Evolutionary conservation across 495 filamentous ascomycete genomes (phyloP).

Genomic region (Sporormia fimetaria): DNA sequence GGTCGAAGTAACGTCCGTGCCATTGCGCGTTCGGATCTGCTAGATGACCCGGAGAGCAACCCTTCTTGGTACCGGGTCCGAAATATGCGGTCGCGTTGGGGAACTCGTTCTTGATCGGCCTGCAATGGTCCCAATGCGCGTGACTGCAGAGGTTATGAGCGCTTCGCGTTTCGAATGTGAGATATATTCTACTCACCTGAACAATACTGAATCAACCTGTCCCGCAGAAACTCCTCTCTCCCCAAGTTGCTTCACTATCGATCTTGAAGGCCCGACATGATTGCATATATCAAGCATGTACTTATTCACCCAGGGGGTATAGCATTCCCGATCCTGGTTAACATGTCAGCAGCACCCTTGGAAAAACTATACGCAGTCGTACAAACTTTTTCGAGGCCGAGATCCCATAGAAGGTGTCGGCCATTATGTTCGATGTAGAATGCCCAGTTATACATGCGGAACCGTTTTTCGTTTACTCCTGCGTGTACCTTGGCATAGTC

Average conservation of each 20-base stretch:
- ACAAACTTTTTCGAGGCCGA: slow-evolving; percentile 18
- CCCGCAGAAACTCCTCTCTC: slow-evolving; percentile 8
- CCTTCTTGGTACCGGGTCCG: slow-evolving; percentile 16
- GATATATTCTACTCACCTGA: slow-evolving; percentile 9
- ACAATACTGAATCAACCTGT: slow-evolving; percentile 19
- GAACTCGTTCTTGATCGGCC: slow-evolving; percentile 19
- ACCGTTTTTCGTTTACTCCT: slow-evolving; percentile 8
- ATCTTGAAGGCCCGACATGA: slow-evolving; percentile 19
- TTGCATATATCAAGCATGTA: slow-evolving; percentile 14
- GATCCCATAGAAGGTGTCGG: slow-evolving; percentile 21
- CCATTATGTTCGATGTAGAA: slow-evolving; percentile 20
- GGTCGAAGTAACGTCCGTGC: slow-evolving; percentile 23
- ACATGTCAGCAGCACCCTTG: not conserved
- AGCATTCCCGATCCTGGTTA: slow-evolving; percentile 17
- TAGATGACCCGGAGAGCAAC: slow-evolving; percentile 19
- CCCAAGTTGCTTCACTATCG: slow-evolving; percentile 11
- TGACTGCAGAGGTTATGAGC: slow-evolving; percentile 10
- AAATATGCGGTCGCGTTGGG: slow-evolving; percentile 21
- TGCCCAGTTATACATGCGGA: slow-evolving; percentile 23
- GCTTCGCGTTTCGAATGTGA: not conserved
- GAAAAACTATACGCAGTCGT: not conserved
- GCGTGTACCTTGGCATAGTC: slow-evolving; percentile 15
- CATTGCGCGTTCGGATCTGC: slow-evolving; percentile 15
- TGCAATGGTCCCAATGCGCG: slow-evolving; percentile 24
- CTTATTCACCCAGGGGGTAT: slow-evolving; percentile 22